Evolutionary conservation across 2,329 filamentous ascomycete species (phyloP).

Genomic region (Elsinoe ampelina): DNA sequence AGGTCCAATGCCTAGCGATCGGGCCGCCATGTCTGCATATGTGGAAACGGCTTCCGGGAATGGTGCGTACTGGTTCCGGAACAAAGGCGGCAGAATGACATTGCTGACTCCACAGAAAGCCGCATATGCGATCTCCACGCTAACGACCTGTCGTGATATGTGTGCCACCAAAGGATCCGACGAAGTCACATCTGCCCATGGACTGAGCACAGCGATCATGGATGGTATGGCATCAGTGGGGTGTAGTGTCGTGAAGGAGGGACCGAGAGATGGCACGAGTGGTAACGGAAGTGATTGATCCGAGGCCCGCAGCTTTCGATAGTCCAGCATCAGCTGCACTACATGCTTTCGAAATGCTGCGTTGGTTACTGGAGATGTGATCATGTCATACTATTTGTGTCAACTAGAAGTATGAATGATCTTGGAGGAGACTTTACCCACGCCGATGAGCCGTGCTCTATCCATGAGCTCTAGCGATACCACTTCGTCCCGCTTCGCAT

Average conservation of each 20-base stretch:
- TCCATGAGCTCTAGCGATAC: slow-evolving; percentile 56
- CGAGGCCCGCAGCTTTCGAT: slow-evolving; percentile 34
- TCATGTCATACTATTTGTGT: slow-evolving; percentile 58
- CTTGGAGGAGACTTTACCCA: slow-evolving; percentile 46
- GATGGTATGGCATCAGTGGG: slow-evolving; percentile 61
- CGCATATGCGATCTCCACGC: slow-evolving; percentile 86
- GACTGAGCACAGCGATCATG: slow-evolving; percentile 68
- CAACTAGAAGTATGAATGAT: slow-evolving; percentile 17
- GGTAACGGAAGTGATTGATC: slow-evolving; percentile 34
- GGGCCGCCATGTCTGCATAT: slow-evolving; percentile 75
- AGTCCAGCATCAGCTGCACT: slow-evolving; percentile 49
- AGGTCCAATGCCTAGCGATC: slow-evolving; percentile 63
- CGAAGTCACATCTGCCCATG: slow-evolving; percentile 87
- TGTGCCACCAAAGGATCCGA: slow-evolving; percentile 72
- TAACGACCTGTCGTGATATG: slow-evolving; percentile 80
- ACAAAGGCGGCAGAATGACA: slow-evolving; percentile 55
- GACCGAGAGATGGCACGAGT: slow-evolving; percentile 55
- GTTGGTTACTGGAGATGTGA: slow-evolving; percentile 71
- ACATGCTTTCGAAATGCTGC: slow-evolving; percentile 61
- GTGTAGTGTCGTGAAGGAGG: slow-evolving; percentile 66
- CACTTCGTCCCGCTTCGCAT: slow-evolving; percentile 51
- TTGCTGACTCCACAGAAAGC: slow-evolving; percentile 87
- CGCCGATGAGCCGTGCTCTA: slow-evolving; percentile 50
- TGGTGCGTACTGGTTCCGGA: slow-evolving; percentile 40
- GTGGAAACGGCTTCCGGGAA: slow-evolving; percentile 33